These are phyloP conservation scores for Agaricus sinodeliciosus DNA, from an alignment of 768 basidiomycete genomes.

Conservation along the genomic window DNA sequence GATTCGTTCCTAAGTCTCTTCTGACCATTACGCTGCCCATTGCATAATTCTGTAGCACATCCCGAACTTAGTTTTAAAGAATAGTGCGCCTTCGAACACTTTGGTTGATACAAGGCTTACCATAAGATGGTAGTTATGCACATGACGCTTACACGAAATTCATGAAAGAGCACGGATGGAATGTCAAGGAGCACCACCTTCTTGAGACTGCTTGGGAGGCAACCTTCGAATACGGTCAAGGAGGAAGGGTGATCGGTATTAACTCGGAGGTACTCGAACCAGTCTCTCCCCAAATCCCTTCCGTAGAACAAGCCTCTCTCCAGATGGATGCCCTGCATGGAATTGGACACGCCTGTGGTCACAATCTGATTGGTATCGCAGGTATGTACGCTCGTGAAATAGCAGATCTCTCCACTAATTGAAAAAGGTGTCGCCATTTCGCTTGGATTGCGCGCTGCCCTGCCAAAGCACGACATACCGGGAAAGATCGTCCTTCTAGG, in stretches of 20 bases:
- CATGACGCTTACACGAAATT: conserved; percentile 67
- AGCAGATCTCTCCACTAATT: background rate
- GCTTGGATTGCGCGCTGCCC: conserved; percentile 55
- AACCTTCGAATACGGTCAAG: conserved; percentile 53
- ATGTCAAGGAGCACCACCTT: conserved; percentile 52
- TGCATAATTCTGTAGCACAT: conserved; percentile 36
- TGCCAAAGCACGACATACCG: conserved; percentile 54
- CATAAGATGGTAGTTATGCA: conserved; percentile 42
- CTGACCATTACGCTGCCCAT: too few relatives aligned
- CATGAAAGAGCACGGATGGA: conserved; percentile 60
- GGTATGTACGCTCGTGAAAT: conserved; percentile 16
- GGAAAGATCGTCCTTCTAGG: conserved; percentile 70
- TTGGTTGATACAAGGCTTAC: background rate
- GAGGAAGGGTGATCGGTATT: conserved; percentile 66
- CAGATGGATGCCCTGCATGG: conserved; percentile 60
- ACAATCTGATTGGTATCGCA: conserved; percentile 77
- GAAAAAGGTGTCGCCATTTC: conserved; percentile 61
- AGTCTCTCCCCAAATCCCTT: background rate
- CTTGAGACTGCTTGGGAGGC: conserved; percentile 76
- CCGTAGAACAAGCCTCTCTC: background rate
- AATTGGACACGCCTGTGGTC: conserved; percentile 72
- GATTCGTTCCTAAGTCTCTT: background rate
- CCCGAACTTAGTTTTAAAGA: conserved; percentile 69
- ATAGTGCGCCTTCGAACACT: conserved; percentile 33
- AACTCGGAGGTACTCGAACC: conserved; percentile 58